These are phyloP conservation scores for Pleurotus giganteus DNA, from an alignment of 768 basidiomycete species.

Conservation along the genomic window DNA sequence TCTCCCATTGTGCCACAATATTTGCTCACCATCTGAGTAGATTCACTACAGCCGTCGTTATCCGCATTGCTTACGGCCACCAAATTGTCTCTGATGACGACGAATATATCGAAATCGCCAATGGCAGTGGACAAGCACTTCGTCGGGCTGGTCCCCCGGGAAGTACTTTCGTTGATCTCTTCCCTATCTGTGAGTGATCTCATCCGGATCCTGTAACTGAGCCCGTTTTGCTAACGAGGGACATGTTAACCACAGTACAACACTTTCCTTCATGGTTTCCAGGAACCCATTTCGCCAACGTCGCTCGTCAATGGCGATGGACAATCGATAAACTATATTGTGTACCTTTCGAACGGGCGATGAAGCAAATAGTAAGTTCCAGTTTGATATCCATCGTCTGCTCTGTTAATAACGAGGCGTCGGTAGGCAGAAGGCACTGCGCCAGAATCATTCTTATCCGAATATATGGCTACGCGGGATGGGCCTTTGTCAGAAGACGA, in stretches of 20 bases:
- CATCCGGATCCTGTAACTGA: no score
- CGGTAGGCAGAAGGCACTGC: not conserved
- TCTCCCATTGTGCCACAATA: not conserved
- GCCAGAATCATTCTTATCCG: not conserved
- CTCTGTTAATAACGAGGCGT: not conserved
- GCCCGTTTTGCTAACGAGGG: not conserved
- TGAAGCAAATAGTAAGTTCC: not conserved
- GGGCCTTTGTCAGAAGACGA: not conserved
- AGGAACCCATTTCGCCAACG: slow-evolving; percentile 2
- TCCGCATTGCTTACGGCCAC: slow-evolving; percentile 16
- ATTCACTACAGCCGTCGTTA: slow-evolving; percentile 13
- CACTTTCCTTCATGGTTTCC: slow-evolving; percentile 8
- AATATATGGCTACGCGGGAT: not conserved
- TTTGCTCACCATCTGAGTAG: slow-evolving; percentile 2
- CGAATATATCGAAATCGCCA: slow-evolving; percentile 11
- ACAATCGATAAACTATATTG: not conserved
- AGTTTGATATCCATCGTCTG: not conserved
- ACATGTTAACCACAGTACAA: not conserved
- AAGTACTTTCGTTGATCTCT: slow-evolving; percentile 16
- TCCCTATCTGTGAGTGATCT: slow-evolving; percentile 13
- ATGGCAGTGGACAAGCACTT: slow-evolving; percentile 7
- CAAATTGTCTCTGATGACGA: slow-evolving; percentile 15
- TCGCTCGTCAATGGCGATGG: not conserved
- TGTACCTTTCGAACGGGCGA: not conserved
- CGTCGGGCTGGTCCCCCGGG: slow-evolving; percentile 13